Evolutionary conservation across 2,329 filamentous ascomycete species (phyloP), one percentile per base, ranked within the genome.

Genomic region (Talaromyces sp.): DNA sequence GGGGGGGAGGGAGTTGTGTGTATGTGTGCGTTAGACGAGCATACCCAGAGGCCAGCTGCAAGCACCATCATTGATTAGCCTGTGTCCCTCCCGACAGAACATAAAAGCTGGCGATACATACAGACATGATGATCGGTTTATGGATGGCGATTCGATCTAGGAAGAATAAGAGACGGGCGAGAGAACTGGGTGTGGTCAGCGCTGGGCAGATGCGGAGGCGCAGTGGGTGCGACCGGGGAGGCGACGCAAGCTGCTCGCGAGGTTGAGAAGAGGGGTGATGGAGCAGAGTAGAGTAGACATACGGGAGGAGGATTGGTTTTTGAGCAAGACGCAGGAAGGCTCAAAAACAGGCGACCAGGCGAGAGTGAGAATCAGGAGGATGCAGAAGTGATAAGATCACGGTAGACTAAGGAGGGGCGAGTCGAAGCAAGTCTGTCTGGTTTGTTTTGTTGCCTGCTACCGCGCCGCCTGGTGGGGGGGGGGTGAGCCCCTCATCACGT

Each of bases 81-180:
- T 17, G 21, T 17, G n/a, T 31, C 17, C 38, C 24, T 41, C 4
- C 29, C n/a, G 10, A 57, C 14, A n/a, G 9, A 21, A 50, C 11
- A 27, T 26, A 32, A 12, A 10, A 19, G 3, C 43, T 10, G 27
- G 35, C n/a, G 17, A 55, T 59, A 59, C 57, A 32, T 26, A 59
- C 57, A 32, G 57, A 54, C 57, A 59, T 60, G 53, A 56, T 60
- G 26, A 38, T 12, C 41, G 46, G 29, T 24, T 24, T 43, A 27
- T 38, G 32, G 29, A 55, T 35, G 27, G 32, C 19, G 14, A 24
- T 55, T 55, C 21, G 9, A 52, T 52, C 48, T 29, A 52, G 8
- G 8, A 52, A 52, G 11, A 52, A 52, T 27, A 52, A 12, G 48
- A 29, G 48, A 29, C 26, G 48, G 2, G 21, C 17, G 24, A 52